Evolutionary conservation across 441 rosid species (phyloP).

Genomic region (Sinapis alba): DNA sequence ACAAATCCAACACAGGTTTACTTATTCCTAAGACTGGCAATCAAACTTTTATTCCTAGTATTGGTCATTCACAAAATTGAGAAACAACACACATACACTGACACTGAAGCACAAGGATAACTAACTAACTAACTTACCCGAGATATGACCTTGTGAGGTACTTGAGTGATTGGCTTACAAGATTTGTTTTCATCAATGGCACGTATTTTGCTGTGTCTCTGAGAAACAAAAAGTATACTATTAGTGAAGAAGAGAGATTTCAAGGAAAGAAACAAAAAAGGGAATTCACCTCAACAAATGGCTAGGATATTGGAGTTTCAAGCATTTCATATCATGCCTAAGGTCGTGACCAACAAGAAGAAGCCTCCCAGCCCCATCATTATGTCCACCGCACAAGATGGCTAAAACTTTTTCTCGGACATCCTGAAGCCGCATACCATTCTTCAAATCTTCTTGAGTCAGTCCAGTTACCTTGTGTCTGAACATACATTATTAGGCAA

Average conservation of each 20-base stretch:
- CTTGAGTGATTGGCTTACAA: slow-evolving; percentile 78
- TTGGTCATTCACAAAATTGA: neutral
- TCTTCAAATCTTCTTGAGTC: slow-evolving; percentile 63
- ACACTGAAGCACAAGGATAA: slow-evolving; percentile 18
- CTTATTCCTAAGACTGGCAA: neutral
- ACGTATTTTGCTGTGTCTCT: slow-evolving; percentile 82
- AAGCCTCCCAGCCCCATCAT: slow-evolving; percentile 59
- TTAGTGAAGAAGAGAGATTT: slow-evolving; percentile 1
- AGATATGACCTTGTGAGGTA: slow-evolving; percentile 65
- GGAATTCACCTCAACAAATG: slow-evolving; percentile 59
- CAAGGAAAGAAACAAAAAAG: neutral
- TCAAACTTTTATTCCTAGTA: neutral
- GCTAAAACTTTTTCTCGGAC: slow-evolving; percentile 48
- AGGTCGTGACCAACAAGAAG: slow-evolving; percentile 81
- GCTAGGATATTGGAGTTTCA: slow-evolving; percentile 62
- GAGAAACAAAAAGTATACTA: slow-evolving; percentile 23
- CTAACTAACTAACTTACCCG: slow-evolving; percentile 49
- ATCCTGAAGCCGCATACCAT: slow-evolving; percentile 57
- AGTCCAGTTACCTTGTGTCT: slow-evolving; percentile 72
- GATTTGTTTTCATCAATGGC: slow-evolving; percentile 79
- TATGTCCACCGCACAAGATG: slow-evolving; percentile 58
- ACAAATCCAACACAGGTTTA: slow-evolving; percentile 2
- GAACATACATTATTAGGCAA: slow-evolving; percentile 15
- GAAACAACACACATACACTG: neutral
- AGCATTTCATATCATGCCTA: slow-evolving; percentile 62